These are phyloP conservation scores for Cryptococcus neoformans DNA, from an alignment of 1,284 basidiomycete species.

Conservation along the genomic window DNA sequence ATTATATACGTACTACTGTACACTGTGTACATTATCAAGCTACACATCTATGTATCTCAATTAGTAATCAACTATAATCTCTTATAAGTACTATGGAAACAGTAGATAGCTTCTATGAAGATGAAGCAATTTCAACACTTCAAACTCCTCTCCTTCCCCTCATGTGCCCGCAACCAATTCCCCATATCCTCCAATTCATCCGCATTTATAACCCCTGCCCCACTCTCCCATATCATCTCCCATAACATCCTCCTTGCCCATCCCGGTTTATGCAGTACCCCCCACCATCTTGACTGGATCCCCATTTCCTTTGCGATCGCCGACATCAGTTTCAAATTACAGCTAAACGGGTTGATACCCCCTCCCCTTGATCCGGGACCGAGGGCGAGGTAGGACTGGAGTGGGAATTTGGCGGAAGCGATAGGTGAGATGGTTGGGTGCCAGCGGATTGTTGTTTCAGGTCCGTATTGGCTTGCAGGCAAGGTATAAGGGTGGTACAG, in stretches of 20 bases:
- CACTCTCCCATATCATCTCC: conserved; percentile 21
- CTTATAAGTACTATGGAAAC: too few species aligned
- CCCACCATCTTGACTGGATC: conserved; percentile 44
- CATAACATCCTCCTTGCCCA: conserved; percentile 31
- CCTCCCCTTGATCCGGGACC: background rate
- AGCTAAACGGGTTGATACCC: conserved; percentile 4
- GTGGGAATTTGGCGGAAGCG: conserved; percentile 26
- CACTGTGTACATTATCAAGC: too few species aligned
- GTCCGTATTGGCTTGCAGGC: conserved; percentile 13
- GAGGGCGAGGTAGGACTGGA: conserved; percentile 14
- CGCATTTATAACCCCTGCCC: conserved; percentile 32
- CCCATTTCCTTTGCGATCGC: conserved; percentile 24
- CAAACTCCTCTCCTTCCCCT: background rate
- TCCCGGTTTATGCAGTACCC: conserved; percentile 24
- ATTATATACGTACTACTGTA: too few species aligned
- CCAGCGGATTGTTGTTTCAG: conserved; percentile 17
- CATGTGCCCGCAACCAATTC: conserved; percentile 10
- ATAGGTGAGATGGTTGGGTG: conserved; percentile 23
- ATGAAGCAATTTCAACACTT: background rate
- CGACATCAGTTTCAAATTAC: conserved; percentile 12
- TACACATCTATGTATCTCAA: too few species aligned
- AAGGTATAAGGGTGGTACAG: conserved; percentile 15
- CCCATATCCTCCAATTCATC: conserved; percentile 35
- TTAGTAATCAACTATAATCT: too few species aligned
- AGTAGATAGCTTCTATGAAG: too few species aligned